These are phyloP conservation scores for Debaryomyces robertsiae DNA, from an alignment of 1,139 yeast genomes.

Conservation along the genomic window DNA sequence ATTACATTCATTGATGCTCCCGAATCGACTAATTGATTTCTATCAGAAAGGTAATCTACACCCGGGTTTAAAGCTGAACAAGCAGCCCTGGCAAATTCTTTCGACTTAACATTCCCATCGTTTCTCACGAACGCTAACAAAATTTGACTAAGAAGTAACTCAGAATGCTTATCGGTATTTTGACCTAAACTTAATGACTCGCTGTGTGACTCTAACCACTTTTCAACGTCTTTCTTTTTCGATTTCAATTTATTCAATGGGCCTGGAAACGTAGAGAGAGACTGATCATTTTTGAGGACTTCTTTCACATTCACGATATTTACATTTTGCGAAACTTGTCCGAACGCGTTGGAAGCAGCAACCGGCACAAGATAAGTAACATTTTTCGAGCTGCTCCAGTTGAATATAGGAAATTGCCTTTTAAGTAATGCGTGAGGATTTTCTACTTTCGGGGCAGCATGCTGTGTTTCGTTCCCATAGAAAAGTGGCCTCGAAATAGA, in stretches of 20 bases:
- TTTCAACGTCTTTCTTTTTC: conserved; percentile 64
- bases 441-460: conserved; percentile 29
- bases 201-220: conserved; percentile 51
- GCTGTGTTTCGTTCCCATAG: conserved; percentile 21
- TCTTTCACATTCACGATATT: conserved; percentile 21
- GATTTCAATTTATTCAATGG: conserved; percentile 60
- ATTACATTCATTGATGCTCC: conserved; percentile 24
- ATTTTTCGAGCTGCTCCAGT: conserved; percentile 57
- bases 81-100: conserved; percentile 28
- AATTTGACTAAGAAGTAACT: conserved; percentile 33
- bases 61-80: conserved; percentile 39
- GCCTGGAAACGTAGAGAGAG: conserved; percentile 55
- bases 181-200: conserved; percentile 13
- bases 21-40: conserved; percentile 14
- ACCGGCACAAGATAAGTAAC: conserved; percentile 35
- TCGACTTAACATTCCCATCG: conserved; percentile 35
- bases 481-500: conserved; percentile 33
- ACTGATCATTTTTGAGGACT: conserved; percentile 23
- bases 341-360: conserved; percentile 16
- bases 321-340: conserved; percentile 17
- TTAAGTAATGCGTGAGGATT: conserved; percentile 41
- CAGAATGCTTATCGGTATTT: conserved; percentile 21
- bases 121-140: conserved; percentile 27
- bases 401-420: conserved; percentile 78
- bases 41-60: conserved; percentile 27